A percentile compares a stretch with the other conserved stretches of the same genome.
phyloP scores from a whole-genome alignment of 2,329 filamentous ascomycete species.

The Ascochyta koolunga region DNA sequence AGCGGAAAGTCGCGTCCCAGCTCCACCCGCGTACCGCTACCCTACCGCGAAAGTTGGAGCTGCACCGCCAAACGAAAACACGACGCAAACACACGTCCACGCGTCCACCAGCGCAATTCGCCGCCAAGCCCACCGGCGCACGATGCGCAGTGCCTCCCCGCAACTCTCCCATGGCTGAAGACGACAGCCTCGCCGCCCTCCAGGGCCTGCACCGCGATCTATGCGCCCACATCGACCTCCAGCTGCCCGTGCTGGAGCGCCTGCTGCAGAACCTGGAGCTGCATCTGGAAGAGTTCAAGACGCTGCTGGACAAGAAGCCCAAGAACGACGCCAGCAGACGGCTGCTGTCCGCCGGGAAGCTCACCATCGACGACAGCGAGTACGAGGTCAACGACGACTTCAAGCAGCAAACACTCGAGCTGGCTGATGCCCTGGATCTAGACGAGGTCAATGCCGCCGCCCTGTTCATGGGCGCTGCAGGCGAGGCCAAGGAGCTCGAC shows the following conservation, averaged over 20 bases:
- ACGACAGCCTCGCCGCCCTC: slow-evolving; percentile 75
- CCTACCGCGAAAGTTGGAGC: slow-evolving; percentile 35
- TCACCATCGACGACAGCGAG: slow-evolving; percentile 73
- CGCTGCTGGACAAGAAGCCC: slow-evolving; percentile 74
- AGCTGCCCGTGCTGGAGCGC: slow-evolving; percentile 72
- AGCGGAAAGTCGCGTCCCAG: slow-evolving; percentile 32
- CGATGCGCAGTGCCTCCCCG: slow-evolving; percentile 35
- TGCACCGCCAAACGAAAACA: slow-evolving; percentile 29
- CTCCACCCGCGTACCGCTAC: slow-evolving; percentile 33
- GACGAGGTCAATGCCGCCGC: slow-evolving; percentile 86
- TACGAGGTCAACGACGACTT: slow-evolving; percentile 88
- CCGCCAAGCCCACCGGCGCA: slow-evolving; percentile 26
- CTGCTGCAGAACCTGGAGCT: slow-evolving; percentile 69
- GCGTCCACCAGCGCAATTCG: slow-evolving; percentile 4
- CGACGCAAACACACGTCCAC: slow-evolving; percentile 27
- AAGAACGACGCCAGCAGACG: slow-evolving; percentile 76
- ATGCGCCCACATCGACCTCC: slow-evolving; percentile 73
- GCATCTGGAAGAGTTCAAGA: slow-evolving; percentile 70
- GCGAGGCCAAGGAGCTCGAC: slow-evolving; percentile 71
- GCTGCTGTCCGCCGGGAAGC: slow-evolving; percentile 65
- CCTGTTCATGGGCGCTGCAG: slow-evolving; percentile 75
- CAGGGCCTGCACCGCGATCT: slow-evolving; percentile 88
- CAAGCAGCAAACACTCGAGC: slow-evolving; percentile 76
- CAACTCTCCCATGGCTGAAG: slow-evolving; percentile 68
- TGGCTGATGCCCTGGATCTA: slow-evolving; percentile 87